Evolutionary conservation across 768 basidiomycete species (phyloP).

Genomic region (Flagelloscypha sp.): DNA sequence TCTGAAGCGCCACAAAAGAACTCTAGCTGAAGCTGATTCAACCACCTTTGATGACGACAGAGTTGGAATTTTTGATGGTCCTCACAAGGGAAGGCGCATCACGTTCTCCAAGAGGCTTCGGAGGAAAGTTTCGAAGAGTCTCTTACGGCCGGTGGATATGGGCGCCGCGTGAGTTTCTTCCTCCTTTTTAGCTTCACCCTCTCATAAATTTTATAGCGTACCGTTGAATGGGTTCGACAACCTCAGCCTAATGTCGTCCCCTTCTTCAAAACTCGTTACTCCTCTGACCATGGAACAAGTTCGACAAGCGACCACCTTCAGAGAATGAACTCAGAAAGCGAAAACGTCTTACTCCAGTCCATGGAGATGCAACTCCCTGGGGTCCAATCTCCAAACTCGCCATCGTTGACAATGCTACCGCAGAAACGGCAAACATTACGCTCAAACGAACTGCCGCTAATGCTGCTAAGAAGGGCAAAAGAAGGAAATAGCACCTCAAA

Average conservation of each 20-base stretch:
- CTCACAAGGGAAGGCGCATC: conserved; percentile 62
- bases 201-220: conserved; percentile 29
- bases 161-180: conserved; percentile 49
- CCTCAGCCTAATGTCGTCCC: conserved; percentile 40
- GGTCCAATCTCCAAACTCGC: conserved; percentile 35
- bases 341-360: conserved; percentile 62
- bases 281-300: no score
- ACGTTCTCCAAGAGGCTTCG: conserved; percentile 72
- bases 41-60: conserved; percentile 26
- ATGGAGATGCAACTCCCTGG: conserved; percentile 25
- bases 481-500: no score
- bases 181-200: conserved; percentile 1
- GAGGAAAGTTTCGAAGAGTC: conserved; percentile 83
- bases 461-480: no score
- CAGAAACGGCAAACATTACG: conserved; percentile 18
- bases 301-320: no score
- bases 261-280: conserved; percentile 25
- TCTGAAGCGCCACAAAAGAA: conserved; percentile 50
- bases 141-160: conserved; percentile 76
- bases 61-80: conserved; percentile 63
- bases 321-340: conserved; percentile 64
- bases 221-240: conserved; percentile 28
- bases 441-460: conserved; percentile 25
- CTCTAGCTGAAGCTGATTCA: conserved; percentile 34
- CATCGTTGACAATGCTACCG: conserved; percentile 22